Conservation (phyloP, 805 yeast species). For the Pichia cephalocereana region DNA sequence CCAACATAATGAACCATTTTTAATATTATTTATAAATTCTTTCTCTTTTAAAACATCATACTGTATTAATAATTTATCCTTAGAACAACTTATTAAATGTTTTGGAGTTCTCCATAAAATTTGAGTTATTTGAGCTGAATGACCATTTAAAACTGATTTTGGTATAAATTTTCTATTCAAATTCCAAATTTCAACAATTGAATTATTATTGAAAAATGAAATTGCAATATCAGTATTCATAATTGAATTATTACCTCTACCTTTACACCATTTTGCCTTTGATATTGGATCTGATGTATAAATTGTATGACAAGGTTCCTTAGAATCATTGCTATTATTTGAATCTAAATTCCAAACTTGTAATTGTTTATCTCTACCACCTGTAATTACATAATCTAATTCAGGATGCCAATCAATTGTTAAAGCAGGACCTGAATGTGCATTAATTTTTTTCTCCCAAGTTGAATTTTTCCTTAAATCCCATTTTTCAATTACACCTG, state of each 20-base stretch:
- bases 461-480: slow-evolving; percentile 64
- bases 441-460: slow-evolving; percentile 66
- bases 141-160: slow-evolving; percentile 39
- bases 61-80: slow-evolving; percentile 39
- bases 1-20: slow-evolving; percentile 51
- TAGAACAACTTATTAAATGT: slow-evolving; percentile 39
- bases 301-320: slow-evolving; percentile 61
- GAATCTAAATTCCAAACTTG: slow-evolving; percentile 63
- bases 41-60: slow-evolving; percentile 38
- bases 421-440: slow-evolving; percentile 88
- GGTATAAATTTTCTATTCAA: slow-evolving; percentile 69
- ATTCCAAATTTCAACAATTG: slow-evolving; percentile 60
- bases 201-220: slow-evolving; percentile 65
- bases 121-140: slow-evolving; percentile 45
- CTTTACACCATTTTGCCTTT: slow-evolving; percentile 60
- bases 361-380: slow-evolving; percentile 83
- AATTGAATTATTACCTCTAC: slow-evolving; percentile 31
- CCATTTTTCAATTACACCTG: slow-evolving; percentile 80
- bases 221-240: slow-evolving; percentile 62
- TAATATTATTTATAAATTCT: slow-evolving; percentile 40
- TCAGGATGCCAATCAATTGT: slow-evolving; percentile 85
- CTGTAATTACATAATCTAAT: slow-evolving; percentile 72
- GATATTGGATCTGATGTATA: slow-evolving; percentile 72
- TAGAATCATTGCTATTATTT: slow-evolving; percentile 20
- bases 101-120: slow-evolving; percentile 42